Percentiles rank a stretch among this genome's conserved stretches.
Evolutionary conservation across 2,329 filamentous ascomycete genomes (phyloP).

Genomic region (Cercospora sp.): DNA sequence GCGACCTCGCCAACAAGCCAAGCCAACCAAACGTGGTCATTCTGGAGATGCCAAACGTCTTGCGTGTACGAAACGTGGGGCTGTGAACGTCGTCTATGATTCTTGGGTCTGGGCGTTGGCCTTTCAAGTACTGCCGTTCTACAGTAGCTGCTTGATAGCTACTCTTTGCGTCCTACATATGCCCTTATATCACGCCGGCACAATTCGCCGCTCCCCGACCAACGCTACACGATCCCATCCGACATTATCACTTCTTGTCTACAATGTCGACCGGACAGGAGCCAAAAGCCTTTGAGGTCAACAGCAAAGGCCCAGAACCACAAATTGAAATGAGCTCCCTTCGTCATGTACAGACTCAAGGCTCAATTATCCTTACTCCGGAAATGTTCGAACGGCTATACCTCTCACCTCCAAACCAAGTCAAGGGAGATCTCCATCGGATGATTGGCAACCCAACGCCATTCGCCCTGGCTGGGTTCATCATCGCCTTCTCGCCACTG

Average conservation of each 20-base stretch:
- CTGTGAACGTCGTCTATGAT: background rate
- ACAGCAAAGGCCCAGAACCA: background rate
- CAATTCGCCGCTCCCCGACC: background rate
- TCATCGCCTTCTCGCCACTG: background rate
- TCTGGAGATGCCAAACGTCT: background rate
- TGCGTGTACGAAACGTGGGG: background rate
- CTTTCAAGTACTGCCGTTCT: too few relatives aligned
- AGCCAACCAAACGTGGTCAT: background rate
- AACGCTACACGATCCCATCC: background rate
- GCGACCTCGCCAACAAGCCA: background rate
- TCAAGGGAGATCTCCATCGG: background rate
- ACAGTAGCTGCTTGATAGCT: too few relatives aligned
- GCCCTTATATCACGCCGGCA: background rate
- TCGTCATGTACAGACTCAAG: background rate
- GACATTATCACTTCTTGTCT: background rate
- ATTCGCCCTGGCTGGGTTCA: background rate
- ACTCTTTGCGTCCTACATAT: background rate
- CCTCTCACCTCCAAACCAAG: background rate
- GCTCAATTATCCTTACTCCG: background rate
- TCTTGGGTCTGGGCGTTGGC: background rate
- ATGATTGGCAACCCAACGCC: background rate
- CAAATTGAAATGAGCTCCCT: background rate
- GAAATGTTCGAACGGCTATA: conserved; percentile 4
- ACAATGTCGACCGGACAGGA: background rate
- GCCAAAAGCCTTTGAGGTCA: background rate